Conservation (phyloP, 1,139 yeast species). For the Kodamaea sp. region DNA sequence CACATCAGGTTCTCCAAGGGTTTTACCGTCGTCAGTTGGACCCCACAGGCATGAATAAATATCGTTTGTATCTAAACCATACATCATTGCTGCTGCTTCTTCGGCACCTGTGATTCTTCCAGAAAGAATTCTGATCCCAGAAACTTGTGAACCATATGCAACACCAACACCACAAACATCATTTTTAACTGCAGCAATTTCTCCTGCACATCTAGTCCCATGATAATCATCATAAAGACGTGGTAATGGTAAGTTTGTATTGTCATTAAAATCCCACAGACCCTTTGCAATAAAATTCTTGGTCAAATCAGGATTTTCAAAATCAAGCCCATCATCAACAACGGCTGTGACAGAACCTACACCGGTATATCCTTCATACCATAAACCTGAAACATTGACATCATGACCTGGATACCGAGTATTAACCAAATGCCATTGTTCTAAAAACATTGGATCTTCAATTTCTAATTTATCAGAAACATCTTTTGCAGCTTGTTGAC, state of each 20-base stretch:
- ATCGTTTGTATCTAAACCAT: conserved; percentile 77
- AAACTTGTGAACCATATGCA: conserved; percentile 79
- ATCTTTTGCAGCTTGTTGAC: conserved; percentile 39
- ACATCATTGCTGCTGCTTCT: conserved; percentile 85
- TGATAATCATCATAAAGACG: conserved; percentile 80
- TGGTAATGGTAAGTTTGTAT: conserved; percentile 74
- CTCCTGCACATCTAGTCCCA: conserved; percentile 98
- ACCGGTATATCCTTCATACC: conserved; percentile 84
- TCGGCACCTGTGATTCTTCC: conserved; percentile 78
- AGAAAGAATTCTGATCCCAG: conserved; percentile 87
- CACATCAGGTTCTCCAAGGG: conserved; percentile 80
- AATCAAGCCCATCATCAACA: conserved; percentile 93
- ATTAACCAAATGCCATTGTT: conserved; percentile 91
- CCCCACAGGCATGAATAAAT: conserved; percentile 99
- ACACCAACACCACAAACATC: conserved; percentile 93
- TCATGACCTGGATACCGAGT: conserved; percentile 73
- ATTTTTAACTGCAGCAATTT: conserved; percentile 87
- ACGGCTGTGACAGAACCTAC: conserved; percentile 78
- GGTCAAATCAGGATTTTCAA: conserved; percentile 66
- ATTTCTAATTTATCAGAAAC: conserved; percentile 58
- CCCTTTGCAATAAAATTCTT: conserved; percentile 75
- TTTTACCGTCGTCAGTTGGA: conserved; percentile 87
- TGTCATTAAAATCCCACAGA: conserved; percentile 86
- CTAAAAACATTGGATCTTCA: conserved; percentile 71
- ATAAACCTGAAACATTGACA: conserved; percentile 80